Conservation (phyloP, 1,284 basidiomycete genomes). For the Cryptococcus amylolentus region DNA sequence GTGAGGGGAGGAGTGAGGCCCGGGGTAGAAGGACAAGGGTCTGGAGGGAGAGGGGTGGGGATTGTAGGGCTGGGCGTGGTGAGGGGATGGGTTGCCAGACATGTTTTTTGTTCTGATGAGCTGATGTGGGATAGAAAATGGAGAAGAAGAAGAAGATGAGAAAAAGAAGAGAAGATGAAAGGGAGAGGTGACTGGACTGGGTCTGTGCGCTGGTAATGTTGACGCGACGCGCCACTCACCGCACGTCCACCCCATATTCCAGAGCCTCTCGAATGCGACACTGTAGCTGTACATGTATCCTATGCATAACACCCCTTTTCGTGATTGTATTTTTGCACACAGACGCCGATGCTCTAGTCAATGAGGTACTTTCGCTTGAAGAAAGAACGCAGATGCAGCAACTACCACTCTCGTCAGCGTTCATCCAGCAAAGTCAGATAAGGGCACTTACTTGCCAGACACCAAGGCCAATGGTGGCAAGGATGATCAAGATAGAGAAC, state of each 20-base stretch:
- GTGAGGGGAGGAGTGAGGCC: not conserved
- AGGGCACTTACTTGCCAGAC: constrained; percentile 68
- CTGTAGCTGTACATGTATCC: not conserved
- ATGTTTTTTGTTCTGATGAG: too few species aligned
- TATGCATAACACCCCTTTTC: not conserved
- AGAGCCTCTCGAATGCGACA: not conserved
- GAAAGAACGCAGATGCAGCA: constrained; percentile 86
- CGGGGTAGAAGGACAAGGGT: not conserved
- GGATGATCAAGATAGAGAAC: constrained; percentile 84
- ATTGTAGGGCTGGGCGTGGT: not conserved
- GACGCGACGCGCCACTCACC: not conserved
- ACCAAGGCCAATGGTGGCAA: constrained; percentile 76
- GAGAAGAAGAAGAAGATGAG: not conserved
- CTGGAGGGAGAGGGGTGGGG: not conserved
- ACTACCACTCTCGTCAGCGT: constrained; percentile 40
- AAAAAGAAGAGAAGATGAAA: not conserved
- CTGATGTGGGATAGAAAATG: not conserved
- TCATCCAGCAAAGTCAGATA: not conserved
- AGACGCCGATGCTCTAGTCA: constrained; percentile 56
- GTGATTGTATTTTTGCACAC: not conserved
- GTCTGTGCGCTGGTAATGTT: not conserved
- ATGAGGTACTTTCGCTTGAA: constrained; percentile 98
- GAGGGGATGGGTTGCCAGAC: not conserved
- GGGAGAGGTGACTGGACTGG: not conserved
- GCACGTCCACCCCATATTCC: not conserved